These are phyloP conservation scores for Neurospora sp. DNA, from an alignment of 495 filamentous ascomycete species.

Conservation along the genomic window DNA sequence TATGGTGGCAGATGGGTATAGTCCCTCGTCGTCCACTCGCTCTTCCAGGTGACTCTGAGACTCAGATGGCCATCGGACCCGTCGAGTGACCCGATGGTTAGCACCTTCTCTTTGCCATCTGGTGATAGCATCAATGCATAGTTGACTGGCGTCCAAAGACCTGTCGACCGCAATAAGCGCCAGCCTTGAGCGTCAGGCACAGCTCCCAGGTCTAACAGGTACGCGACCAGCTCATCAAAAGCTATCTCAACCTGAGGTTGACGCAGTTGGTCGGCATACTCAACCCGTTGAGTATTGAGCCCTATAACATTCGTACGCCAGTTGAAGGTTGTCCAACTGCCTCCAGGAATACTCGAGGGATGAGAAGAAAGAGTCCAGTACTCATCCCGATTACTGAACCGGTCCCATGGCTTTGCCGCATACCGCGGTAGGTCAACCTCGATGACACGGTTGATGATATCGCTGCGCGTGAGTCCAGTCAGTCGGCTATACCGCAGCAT, in stretches of 20 bases:
- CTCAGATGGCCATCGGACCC: constrained; percentile 55
- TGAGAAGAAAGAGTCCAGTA: constrained; percentile 46
- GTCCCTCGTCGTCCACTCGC: constrained; percentile 47
- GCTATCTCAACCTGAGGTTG: constrained; percentile 57
- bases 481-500: constrained; percentile 43
- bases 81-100: constrained; percentile 48
- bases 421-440: constrained; percentile 57
- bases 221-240: constrained; percentile 50
- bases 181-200: constrained; percentile 49
- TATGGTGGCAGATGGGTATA: constrained; percentile 47
- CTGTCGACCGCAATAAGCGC: constrained; percentile 45
- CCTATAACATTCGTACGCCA: constrained; percentile 53
- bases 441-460: constrained; percentile 53
- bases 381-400: constrained; percentile 36
- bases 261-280: constrained; percentile 54
- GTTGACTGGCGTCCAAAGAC: constrained; percentile 54
- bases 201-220: constrained; percentile 53
- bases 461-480: constrained; percentile 47
- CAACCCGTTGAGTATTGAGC: constrained; percentile 47
- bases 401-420: constrained; percentile 49
- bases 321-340: constrained; percentile 54
- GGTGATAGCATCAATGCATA: constrained; percentile 48
- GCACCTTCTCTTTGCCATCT: constrained; percentile 36
- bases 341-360: constrained; percentile 42
- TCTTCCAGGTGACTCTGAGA: constrained; percentile 44